phyloP scores from a whole-genome alignment of 2,329 filamentous ascomycete species.

The Cladosporium oxysporum region DNA sequence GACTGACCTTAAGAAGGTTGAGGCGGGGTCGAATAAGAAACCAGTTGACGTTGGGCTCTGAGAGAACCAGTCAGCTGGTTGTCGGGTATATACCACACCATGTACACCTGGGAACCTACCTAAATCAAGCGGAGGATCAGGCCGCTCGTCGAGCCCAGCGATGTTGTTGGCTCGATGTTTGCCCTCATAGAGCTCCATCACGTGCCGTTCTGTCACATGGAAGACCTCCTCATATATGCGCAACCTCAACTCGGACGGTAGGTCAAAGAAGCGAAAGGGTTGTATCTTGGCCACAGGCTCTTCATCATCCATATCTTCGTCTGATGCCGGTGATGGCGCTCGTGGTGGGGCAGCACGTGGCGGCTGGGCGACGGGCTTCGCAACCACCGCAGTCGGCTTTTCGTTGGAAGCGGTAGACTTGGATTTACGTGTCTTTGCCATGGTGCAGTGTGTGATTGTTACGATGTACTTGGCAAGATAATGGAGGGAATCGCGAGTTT shows the following conservation, averaged over 20 bases:
- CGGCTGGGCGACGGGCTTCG: neutral
- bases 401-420: conserved; percentile 20
- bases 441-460: neutral
- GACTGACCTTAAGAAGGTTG: conserved; percentile 61
- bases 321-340: conserved; percentile 27
- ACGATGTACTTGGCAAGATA: neutral
- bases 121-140: conserved; percentile 62
- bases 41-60: conserved; percentile 61
- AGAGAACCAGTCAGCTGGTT: neutral
- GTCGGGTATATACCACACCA: neutral
- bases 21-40: conserved; percentile 60
- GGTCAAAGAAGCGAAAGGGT: conserved; percentile 65
- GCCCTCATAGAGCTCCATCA: conserved; percentile 17
- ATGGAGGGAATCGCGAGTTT: neutral
- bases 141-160: conserved; percentile 34
- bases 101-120: conserved; percentile 24
- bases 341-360: conserved; percentile 22
- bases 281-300: conserved; percentile 21
- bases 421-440: conserved; percentile 19
- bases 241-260: conserved; percentile 70
- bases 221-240: conserved; percentile 69
- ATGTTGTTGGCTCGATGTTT: conserved; percentile 12
- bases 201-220: conserved; percentile 23
- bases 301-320: conserved; percentile 17
- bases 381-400: conserved; percentile 19